Evolutionary conservation across 2,329 filamentous ascomycete genomes (phyloP).

Genomic region (Xylaria polymorpha): DNA sequence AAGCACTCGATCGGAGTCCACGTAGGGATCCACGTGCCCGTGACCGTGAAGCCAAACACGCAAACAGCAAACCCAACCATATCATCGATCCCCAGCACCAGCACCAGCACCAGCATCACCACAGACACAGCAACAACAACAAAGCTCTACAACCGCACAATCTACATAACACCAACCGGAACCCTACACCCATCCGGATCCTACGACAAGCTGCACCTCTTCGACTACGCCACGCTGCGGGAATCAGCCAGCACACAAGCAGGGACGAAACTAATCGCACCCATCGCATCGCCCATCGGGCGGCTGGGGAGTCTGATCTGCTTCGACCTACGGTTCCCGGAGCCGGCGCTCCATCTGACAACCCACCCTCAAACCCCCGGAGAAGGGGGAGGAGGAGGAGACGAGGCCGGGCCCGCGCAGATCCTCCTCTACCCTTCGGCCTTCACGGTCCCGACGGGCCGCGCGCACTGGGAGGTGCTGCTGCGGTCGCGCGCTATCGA

Average conservation of each 20-base stretch:
- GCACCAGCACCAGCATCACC: neutral
- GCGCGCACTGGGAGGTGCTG: conserved; percentile 85
- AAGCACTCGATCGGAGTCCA: conserved; percentile 76
- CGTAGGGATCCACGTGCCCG: conserved; percentile 87
- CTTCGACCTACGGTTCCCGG: conserved; percentile 89
- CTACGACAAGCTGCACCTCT: conserved; percentile 93
- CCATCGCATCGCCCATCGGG: conserved; percentile 79
- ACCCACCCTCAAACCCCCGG: too few relatives aligned
- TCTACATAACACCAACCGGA: conserved; percentile 63
- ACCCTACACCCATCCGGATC: conserved; percentile 54
- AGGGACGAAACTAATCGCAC: conserved; percentile 71
- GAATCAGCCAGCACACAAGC: conserved; percentile 73
- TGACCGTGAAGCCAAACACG: conserved; percentile 53
- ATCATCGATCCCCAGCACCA: conserved; percentile 30
- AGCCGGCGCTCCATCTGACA: conserved; percentile 75
- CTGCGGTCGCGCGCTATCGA: conserved; percentile 86
- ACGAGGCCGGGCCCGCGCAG: conserved; percentile 64
- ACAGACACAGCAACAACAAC: conserved; percentile 19
- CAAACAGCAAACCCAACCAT: conserved; percentile 37
- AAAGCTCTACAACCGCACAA: conserved; percentile 64
- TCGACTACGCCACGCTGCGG: conserved; percentile 71
- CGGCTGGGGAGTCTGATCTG: conserved; percentile 85
- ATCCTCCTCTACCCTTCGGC: conserved; percentile 89
- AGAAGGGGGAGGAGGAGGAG: too few relatives aligned
- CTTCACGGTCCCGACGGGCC: conserved; percentile 87